Conservation (phyloP, 192 early-diverging fungal genomes). For the Jimgerdemannia flammicorona region DNA sequence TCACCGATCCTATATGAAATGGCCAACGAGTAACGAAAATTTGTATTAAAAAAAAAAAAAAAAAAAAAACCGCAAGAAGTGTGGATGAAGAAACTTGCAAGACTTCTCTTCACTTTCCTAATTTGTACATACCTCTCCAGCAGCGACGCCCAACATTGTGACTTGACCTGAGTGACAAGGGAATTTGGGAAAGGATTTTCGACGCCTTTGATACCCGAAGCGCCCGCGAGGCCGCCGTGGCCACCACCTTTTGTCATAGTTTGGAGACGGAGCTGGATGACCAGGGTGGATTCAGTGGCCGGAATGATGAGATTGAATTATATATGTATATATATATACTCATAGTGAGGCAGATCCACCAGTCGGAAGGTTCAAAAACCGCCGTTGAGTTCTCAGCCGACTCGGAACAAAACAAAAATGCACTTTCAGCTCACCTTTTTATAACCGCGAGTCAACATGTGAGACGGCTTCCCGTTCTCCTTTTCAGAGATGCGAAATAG, state of each 20-base stretch:
- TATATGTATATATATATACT: too few relatives aligned
- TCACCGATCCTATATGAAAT: slow-evolving; percentile 3
- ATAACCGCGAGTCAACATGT: background rate
- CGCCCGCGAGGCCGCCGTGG: background rate
- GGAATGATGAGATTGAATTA: too few relatives aligned
- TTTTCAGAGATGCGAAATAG: background rate
- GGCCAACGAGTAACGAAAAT: background rate
- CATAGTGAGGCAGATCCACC: too few relatives aligned
- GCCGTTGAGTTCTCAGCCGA: too few relatives aligned
- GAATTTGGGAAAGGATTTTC: background rate
- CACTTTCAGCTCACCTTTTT: background rate
- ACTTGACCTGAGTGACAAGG: slow-evolving; percentile 2
- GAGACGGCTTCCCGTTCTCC: background rate
- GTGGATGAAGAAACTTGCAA: too few relatives aligned
- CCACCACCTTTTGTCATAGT: background rate
- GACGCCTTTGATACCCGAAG: background rate
- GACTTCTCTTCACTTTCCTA: too few relatives aligned
- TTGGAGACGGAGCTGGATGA: background rate
- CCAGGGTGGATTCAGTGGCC: too few relatives aligned
- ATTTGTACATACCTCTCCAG: background rate
- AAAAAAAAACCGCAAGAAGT: background rate
- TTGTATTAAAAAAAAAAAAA: background rate
- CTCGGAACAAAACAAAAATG: background rate
- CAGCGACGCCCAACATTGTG: background rate
- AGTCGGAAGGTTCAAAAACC: too few relatives aligned